Evolutionary conservation across 208 protist genomes (phyloP).

Genomic region (Leishmania aethiopica): DNA sequence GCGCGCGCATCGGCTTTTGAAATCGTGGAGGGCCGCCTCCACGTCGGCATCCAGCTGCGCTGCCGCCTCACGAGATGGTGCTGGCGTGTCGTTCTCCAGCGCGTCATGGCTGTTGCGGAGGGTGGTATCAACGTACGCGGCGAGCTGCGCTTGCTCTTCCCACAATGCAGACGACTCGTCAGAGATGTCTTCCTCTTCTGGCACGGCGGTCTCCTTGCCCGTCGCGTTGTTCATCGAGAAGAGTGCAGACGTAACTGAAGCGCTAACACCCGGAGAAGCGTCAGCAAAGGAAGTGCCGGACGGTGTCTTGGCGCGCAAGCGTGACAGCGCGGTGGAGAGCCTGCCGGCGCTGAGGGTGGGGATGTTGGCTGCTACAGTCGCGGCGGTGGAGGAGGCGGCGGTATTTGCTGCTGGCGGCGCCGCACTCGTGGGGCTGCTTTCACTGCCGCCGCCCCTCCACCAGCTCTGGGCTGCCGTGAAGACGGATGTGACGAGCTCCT

Average conservation of each 20-base stretch:
- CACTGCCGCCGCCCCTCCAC: slow-evolving; percentile 16
- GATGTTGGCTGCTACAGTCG: background rate
- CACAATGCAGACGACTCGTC: slow-evolving; percentile 5
- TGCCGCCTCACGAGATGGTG: background rate
- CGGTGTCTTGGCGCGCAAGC: background rate
- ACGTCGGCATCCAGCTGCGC: slow-evolving; percentile 27
- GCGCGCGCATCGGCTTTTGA: background rate
- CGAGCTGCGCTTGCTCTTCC: slow-evolving; percentile 25
- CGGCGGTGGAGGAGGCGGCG: background rate
- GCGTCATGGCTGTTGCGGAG: slow-evolving; percentile 44
- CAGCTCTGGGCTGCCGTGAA: slow-evolving; percentile 15
- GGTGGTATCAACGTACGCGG: slow-evolving; percentile 39
- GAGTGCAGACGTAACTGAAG: background rate
- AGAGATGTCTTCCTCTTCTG: background rate
- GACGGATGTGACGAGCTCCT: slow-evolving; percentile 1
- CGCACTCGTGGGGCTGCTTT: background rate
- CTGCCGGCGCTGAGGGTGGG: background rate
- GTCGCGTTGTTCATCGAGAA: background rate
- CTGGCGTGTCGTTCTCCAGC: slow-evolving; percentile 30
- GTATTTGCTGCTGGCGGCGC: background rate
- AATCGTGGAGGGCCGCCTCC: slow-evolving; percentile 22
- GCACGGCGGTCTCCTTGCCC: background rate
- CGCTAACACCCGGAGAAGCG: background rate
- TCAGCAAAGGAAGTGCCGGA: background rate
- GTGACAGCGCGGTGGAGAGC: background rate